A percentile compares a stretch with the other conserved stretches of the same genome.
Conservation (phyloP, 305 asterid genomes). For the Fraxinus velutina region DNA sequence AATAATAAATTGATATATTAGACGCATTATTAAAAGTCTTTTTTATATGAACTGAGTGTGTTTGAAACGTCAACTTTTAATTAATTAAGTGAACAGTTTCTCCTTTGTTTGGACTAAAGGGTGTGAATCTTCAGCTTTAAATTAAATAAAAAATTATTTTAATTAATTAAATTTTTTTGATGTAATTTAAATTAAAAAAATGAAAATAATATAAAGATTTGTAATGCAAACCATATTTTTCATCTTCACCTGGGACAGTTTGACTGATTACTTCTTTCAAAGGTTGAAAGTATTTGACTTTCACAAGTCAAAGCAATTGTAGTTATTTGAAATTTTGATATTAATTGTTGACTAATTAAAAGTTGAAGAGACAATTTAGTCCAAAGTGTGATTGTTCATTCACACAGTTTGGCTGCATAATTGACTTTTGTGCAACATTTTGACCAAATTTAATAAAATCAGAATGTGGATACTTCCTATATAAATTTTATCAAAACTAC, state of each 20-base stretch:
- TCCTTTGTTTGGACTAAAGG: too few species aligned
- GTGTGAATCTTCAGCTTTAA: slow-evolving; percentile 9
- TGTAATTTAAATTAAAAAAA: too few species aligned
- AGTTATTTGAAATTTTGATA: background rate
- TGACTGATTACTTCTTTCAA: too few species aligned
- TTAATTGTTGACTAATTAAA: background rate
- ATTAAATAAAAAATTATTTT: background rate
- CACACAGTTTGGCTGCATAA: background rate
- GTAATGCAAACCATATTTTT: too few species aligned
- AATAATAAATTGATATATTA: too few species aligned
- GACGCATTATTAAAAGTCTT: background rate
- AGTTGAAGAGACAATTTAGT: background rate
- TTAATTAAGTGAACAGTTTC: background rate
- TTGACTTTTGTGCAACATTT: background rate
- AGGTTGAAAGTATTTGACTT: background rate
- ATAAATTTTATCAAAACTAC: too few species aligned
- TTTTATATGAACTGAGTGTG: background rate
- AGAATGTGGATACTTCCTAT: too few species aligned
- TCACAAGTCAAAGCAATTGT: background rate
- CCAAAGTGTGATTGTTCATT: background rate
- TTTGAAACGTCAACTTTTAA: background rate
- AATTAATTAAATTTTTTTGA: too few species aligned
- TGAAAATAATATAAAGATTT: too few species aligned
- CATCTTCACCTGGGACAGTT: too few species aligned
- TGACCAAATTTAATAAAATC: too few species aligned